These are phyloP conservation scores for Starmerella davenportii DNA, from an alignment of 805 yeast genomes.

Conservation along the genomic window DNA sequence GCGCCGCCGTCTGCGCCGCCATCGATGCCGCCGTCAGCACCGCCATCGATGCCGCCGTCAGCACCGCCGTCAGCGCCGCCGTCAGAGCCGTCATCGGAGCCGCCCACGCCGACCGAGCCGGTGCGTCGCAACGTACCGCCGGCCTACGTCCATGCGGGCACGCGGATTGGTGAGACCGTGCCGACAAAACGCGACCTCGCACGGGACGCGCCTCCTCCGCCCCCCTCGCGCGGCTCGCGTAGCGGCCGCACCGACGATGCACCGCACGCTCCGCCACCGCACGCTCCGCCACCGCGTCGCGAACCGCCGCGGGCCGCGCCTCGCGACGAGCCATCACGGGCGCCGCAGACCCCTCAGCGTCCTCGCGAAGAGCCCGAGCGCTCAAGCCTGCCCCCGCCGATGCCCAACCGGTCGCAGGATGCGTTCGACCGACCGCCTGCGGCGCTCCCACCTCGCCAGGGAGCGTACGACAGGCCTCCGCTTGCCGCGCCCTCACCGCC, in stretches of 20 bases:
- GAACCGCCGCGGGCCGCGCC: constrained; percentile 13
- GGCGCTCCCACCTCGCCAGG: constrained; percentile 5
- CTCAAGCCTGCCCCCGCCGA: constrained; percentile 15
- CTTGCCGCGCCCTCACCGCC: too few species aligned
- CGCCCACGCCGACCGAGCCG: constrained; percentile 2
- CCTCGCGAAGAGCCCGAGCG: constrained; percentile 4
- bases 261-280: constrained; percentile 11
- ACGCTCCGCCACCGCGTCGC: constrained; percentile 11
- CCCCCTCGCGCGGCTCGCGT: constrained; percentile 10
- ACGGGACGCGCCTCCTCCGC: constrained; percentile 10
- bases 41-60: constrained; percentile 11
- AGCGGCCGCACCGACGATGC: constrained; percentile 1
- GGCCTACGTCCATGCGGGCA: constrained; percentile 8
- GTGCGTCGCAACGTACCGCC: constrained; percentile 14
- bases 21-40: constrained; percentile 8
- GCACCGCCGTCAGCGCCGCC: constrained; percentile 3
- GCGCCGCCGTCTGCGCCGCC: constrained; percentile 10
- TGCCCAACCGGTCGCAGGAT: constrained; percentile 14
- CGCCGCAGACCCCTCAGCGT: constrained; percentile 8
- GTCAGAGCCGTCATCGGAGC: constrained; percentile 11
- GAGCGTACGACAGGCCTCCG: too few species aligned
- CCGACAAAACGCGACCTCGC: neutral
- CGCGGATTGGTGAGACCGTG: constrained; percentile 7
- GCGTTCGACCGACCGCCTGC: constrained; percentile 2
- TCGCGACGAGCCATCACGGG: constrained; percentile 13